Base-by-base conservation (phyloP, 306 rosid genomes). In the Ceratonia siliqua region DNA sequence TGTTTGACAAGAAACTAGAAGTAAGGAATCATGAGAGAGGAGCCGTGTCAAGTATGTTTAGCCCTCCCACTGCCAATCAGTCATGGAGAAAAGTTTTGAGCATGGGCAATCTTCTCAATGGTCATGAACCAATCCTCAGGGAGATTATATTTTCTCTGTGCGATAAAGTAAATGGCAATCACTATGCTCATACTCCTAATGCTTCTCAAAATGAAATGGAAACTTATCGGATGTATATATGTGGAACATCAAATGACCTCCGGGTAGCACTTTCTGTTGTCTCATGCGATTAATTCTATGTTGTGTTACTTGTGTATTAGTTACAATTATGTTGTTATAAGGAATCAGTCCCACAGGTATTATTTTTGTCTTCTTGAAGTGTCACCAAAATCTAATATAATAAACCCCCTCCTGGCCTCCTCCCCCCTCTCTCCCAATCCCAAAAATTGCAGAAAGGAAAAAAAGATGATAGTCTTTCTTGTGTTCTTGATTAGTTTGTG, bases 91-190 rank as follows among this genome's bases (percentile, higher is more conserved):
- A 87, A 82, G 95, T 94, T 53, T 70, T 92, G 74, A 92, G 97
- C 96, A 83, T 94, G 96, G 99, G 97, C n/a, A 94, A 94, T 87
- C 96, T 92, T 83, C 93, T 94, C 79, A 94, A 90, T 52, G 97
- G 99, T n/a, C 97, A 90, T 36, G 97, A 94, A 84, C 93, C 99
- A 32, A 69, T 92, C 66, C 67, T 87, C 78, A 84, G 99, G 78
- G 99, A 94, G 83, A 92, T 89, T 49, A 72, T 94, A 62, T 92
- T 94, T 81, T 87, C 90, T 14, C 64, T 86, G 49, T 88, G 83
- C 0, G 98, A 92, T 77, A 73, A 75, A 36, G 83, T 89, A 78
- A 82, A 33, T 27, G 92, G 93, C 45, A 94, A 92, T 82, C 98
- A 92, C 79, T 92, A 90, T 68, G 99, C 85, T 52, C 84, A 24